Evolutionary conservation across 2,329 filamentous ascomycete genomes (phyloP).

Genomic region (Talaromyces verruculosus): DNA sequence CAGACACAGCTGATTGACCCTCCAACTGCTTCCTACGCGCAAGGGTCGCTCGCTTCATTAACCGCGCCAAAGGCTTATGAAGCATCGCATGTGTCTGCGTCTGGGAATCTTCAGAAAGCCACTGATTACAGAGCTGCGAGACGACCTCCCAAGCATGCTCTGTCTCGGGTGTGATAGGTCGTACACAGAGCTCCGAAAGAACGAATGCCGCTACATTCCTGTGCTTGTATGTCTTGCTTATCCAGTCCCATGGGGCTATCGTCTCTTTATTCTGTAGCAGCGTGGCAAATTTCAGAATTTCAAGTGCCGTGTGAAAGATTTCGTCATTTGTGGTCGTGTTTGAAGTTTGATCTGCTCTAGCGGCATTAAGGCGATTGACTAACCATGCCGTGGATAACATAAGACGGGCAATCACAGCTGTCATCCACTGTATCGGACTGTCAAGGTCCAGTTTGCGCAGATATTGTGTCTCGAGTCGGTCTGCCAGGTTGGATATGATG

Average conservation of each 20-base stretch:
- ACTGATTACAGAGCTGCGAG: constrained; percentile 26
- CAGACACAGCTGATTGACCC: background rate
- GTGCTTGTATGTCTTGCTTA: constrained; percentile 58
- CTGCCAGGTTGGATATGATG: constrained; percentile 30
- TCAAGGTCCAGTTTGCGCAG: constrained; percentile 38
- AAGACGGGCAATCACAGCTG: constrained; percentile 61
- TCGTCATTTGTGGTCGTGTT: constrained; percentile 49
- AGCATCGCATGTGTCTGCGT: constrained; percentile 20
- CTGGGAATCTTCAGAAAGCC: constrained; percentile 17
- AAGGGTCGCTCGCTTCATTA: constrained; percentile 28
- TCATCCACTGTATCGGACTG: constrained; percentile 59
- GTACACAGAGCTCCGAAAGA: constrained; percentile 53
- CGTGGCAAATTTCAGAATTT: constrained; percentile 64
- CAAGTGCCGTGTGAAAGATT: constrained; percentile 63
- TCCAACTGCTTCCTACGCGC: constrained; percentile 17
- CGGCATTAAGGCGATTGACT: constrained; percentile 22
- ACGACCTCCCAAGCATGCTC: constrained; percentile 30
- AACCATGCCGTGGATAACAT: constrained; percentile 70
- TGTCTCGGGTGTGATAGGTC: constrained; percentile 24
- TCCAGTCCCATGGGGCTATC: constrained; percentile 57
- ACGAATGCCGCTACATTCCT: constrained; percentile 59
- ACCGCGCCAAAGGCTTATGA: constrained; percentile 22
- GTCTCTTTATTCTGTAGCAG: constrained; percentile 59
- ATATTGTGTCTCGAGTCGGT: constrained; percentile 27
- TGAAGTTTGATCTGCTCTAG: background rate